These are phyloP conservation scores for Onygenales sp. DNA, from an alignment of 2,329 filamentous ascomycete genomes.

Conservation along the genomic window DNA sequence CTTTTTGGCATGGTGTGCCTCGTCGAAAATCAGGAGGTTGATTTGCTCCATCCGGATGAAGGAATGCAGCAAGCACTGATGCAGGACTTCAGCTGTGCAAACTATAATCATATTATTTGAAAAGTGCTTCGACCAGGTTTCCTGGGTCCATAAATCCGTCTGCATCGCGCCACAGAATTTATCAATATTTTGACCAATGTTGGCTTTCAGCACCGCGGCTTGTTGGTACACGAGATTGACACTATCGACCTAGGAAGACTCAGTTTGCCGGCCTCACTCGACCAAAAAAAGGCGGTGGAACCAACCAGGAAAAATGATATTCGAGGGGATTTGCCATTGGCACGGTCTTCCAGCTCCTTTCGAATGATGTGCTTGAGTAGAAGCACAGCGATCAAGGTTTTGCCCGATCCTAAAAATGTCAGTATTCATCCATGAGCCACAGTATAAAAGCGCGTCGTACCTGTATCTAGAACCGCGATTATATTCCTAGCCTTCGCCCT, in stretches of 20 bases:
- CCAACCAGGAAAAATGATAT: slow-evolving; percentile 75
- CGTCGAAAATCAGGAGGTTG: slow-evolving; percentile 88
- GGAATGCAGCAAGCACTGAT: slow-evolving; percentile 66
- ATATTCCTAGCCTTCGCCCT: slow-evolving; percentile 74
- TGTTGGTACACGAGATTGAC: slow-evolving; percentile 89
- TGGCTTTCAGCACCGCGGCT: slow-evolving; percentile 67
- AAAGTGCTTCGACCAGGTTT: slow-evolving; percentile 51
- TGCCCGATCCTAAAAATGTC: slow-evolving; percentile 60
- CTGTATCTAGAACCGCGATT: slow-evolving; percentile 91
- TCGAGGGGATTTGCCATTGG: slow-evolving; percentile 48
- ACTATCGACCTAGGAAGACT: slow-evolving; percentile 56
- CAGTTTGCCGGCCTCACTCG: slow-evolving; percentile 10
- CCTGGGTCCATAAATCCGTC: slow-evolving; percentile 50
- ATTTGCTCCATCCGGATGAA: slow-evolving; percentile 75
- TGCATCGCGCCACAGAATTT: slow-evolving; percentile 65
- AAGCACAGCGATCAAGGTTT: slow-evolving; percentile 89
- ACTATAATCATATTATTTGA: slow-evolving; percentile 71
- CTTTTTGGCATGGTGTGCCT: slow-evolving; percentile 93
- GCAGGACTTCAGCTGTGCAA: slow-evolving; percentile 81
- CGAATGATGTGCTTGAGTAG: slow-evolving; percentile 69
- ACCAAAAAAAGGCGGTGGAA: background rate
- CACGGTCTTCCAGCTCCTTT: slow-evolving; percentile 63
- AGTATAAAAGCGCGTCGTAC: slow-evolving; percentile 27
- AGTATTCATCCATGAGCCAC: slow-evolving; percentile 9
- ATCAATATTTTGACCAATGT: slow-evolving; percentile 66